These are phyloP conservation scores for Urtica urens DNA, from an alignment of 306 rosid genomes.

Conservation along the genomic window DNA sequence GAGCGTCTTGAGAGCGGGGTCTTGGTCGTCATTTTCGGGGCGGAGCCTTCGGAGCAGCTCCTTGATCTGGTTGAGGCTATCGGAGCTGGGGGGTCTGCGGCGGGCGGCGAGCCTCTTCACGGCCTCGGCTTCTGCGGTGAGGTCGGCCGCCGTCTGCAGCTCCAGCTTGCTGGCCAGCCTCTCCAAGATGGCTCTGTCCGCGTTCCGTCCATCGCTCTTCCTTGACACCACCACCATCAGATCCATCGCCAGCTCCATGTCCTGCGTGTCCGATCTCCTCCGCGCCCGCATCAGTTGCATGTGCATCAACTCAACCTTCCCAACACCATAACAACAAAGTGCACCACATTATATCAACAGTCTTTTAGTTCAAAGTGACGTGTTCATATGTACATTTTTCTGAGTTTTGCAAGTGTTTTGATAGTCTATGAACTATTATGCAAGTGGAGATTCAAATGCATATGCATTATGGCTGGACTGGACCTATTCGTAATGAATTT, in stretches of 20 bases:
- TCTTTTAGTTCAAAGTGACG: too few species aligned
- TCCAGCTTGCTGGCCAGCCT: constrained; percentile 67
- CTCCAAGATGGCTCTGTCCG: constrained; percentile 57
- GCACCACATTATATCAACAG: too few species aligned
- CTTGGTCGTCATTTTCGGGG: constrained; percentile 43
- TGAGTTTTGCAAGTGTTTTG: too few species aligned
- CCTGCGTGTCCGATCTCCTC: constrained; percentile 69
- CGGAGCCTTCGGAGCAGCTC: constrained; percentile 51
- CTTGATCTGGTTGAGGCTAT: constrained; percentile 41
- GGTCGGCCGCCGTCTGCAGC: constrained; percentile 49
- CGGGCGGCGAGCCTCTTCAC: constrained; percentile 38
- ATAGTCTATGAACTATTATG: too few species aligned
- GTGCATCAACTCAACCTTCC: constrained; percentile 81
- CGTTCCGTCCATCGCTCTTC: constrained; percentile 43
- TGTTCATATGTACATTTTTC: too few species aligned
- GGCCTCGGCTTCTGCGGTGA: constrained; percentile 52
- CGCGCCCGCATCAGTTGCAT: constrained; percentile 61
- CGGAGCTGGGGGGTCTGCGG: constrained; percentile 42
- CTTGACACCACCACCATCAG: constrained; percentile 60
- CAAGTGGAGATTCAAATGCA: too few species aligned
- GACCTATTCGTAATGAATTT: too few species aligned
- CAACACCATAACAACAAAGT: too few species aligned
- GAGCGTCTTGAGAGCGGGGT: constrained; percentile 36
- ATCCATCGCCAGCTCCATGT: constrained; percentile 91
- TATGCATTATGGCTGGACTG: too few species aligned